Base-by-base conservation (phyloP, 2,329 filamentous ascomycete species). In the Scolecobasidium constrictum region DNA sequence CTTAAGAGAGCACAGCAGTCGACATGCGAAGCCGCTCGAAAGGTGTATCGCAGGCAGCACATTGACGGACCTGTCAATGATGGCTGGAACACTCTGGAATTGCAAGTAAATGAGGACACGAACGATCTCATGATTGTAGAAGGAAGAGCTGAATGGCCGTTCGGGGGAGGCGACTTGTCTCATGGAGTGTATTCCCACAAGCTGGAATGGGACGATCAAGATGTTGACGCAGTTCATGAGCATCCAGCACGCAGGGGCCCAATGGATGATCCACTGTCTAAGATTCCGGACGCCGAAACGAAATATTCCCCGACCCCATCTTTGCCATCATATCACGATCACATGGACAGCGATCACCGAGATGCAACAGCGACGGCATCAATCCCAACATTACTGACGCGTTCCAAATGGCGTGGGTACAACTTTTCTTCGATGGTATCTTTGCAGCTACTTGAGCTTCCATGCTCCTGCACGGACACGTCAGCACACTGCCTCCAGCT, bases 21-120 rank as follows among this genome's bases (percentile, higher is more conserved):
- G 2, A 56, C 52, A 5, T 49, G 67, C n/a, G 61, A 71, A 48
- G 61, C 64, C n/a, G 67, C 68, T 43, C 52, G 57, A 35, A 61
- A 64, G 16, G 68, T 80, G 35, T 86, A 78, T 72, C 69, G 82
- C 5, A 73, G 82, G 13, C 69, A 81, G 39, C 78, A 85, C 50
- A 64, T 63, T 20, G 82, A 87, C 55, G 83, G 83, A 0, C 74
- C 80, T 0, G 77, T 86, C 13, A 81, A 87, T 49, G 78, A 86
- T 50, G 72, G 80, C 3, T 88, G 83, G 82, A 81, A 75, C 0
- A 74, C 77, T 45, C 61, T 88, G 3, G 71, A 71, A 3, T 62
- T 87, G 1, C 69, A 75, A 20, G 66, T 65, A 23, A 75, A 84
- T 46, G 77, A 84, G 46, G 51, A 52, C 9, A 78, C 72, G 0